These are phyloP conservation scores for Schizonepeta tenuifolia DNA, from an alignment of 257 asterid genomes.

Conservation along the genomic window DNA sequence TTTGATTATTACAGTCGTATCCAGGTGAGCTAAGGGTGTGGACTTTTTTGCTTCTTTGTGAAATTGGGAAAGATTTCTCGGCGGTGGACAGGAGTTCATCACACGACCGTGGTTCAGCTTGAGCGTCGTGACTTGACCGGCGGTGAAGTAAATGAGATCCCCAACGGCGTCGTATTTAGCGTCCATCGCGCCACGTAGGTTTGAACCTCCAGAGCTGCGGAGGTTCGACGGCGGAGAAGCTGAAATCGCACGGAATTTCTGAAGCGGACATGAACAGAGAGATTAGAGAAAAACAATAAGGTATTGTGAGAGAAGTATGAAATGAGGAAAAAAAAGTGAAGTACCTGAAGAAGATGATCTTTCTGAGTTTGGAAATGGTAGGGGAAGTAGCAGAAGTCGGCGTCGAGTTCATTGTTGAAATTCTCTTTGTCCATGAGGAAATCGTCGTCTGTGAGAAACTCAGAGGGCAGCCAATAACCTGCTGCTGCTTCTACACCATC, in stretches of 20 bases:
- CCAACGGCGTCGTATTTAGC: conserved; percentile 45
- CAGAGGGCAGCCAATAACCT: conserved; percentile 71
- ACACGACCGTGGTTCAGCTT: conserved; percentile 42
- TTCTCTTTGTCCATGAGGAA: conserved; percentile 39
- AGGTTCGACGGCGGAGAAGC: conserved; percentile 59
- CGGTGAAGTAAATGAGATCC: conserved; percentile 57
- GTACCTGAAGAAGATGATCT: conserved; percentile 42
- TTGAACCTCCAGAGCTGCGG: conserved; percentile 45
- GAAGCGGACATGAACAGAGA: neutral
- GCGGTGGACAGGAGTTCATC: conserved; percentile 26
- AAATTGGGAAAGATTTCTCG: conserved; percentile 24
- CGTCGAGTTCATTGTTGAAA: neutral
- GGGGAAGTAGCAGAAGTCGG: conserved; percentile 52
- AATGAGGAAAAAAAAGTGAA: neutral
- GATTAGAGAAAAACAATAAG: no score
- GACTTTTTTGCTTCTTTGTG: conserved; percentile 16
- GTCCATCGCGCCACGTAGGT: conserved; percentile 45
- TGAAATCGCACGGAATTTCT: conserved; percentile 50
- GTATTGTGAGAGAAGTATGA: neutral
- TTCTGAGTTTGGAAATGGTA: conserved; percentile 39
- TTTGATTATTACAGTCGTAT: conserved; percentile 31
- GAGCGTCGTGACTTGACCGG: conserved; percentile 50
- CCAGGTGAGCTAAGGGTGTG: conserved; percentile 20
- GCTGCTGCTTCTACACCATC: conserved; percentile 39
- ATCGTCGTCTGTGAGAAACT: conserved; percentile 58